These are phyloP conservation scores for Chlorokybus atmophyticus DNA, from an alignment of 139 green algal genomes.

Conservation along the genomic window DNA sequence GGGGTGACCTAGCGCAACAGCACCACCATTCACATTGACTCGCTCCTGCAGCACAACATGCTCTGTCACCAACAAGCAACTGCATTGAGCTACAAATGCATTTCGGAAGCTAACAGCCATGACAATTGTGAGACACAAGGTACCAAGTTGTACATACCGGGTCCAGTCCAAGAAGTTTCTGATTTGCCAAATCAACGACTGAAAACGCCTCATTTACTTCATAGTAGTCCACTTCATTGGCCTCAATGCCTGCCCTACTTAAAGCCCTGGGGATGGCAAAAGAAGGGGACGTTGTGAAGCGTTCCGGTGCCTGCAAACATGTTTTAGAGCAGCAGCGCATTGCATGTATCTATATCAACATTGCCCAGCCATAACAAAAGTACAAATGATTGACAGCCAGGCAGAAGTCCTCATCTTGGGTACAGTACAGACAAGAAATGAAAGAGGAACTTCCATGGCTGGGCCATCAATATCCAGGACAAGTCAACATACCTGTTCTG, in stretches of 20 bases:
- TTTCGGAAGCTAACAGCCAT: no score
- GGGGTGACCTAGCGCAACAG: conserved; percentile 76
- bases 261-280: conserved; percentile 52
- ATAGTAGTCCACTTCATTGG: conserved; percentile 51
- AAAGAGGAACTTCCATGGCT: not conserved
- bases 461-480: not conserved
- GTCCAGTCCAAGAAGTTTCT: conserved; percentile 35
- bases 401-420: not conserved
- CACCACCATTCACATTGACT: conserved; percentile 74
- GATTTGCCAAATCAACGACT: conserved; percentile 61
- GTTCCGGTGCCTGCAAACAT: conserved; percentile 39
- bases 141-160: conserved; percentile 4
- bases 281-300: conserved; percentile 68
- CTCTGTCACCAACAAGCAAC: no score
- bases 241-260: conserved; percentile 23
- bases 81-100: no score
- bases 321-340: not conserved
- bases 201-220: conserved; percentile 91
- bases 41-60: conserved; percentile 20
- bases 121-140: no score
- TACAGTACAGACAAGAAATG: not conserved
- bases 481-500: conserved; percentile 21
- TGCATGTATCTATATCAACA: not conserved
- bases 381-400: not conserved
- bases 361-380: not conserved